Percentiles rank a stretch among this genome's conserved stretches.
Evolutionary conservation across 306 rosid species (phyloP).

Genomic region (Casuarina glauca): DNA sequence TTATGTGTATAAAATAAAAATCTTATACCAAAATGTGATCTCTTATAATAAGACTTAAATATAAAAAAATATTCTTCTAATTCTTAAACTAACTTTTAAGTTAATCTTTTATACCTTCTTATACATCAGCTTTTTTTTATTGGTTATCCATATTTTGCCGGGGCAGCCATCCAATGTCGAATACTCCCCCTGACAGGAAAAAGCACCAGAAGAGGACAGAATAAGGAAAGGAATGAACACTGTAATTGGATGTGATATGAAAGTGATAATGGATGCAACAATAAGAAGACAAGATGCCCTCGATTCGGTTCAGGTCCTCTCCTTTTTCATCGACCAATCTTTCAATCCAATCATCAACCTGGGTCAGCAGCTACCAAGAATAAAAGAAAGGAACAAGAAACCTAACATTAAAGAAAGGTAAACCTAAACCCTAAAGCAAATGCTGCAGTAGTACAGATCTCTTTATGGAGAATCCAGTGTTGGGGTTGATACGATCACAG

Average conservation of each 20-base stretch:
- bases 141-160: slow-evolving; percentile 67
- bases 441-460: too few relatives aligned
- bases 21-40: too few relatives aligned
- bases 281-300: slow-evolving; percentile 61
- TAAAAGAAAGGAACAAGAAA: too few relatives aligned
- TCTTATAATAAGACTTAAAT: too few relatives aligned
- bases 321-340: slow-evolving; percentile 87
- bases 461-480: too few relatives aligned
- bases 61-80: too few relatives aligned
- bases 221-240: not conserved
- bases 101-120: too few relatives aligned
- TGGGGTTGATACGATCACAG: too few relatives aligned
- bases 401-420: too few relatives aligned
- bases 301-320: slow-evolving; percentile 92
- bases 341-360: slow-evolving; percentile 95
- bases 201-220: not conserved
- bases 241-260: not conserved
- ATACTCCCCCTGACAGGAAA: slow-evolving; percentile 74
- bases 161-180: slow-evolving; percentile 83
- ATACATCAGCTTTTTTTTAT: slow-evolving; percentile 32
- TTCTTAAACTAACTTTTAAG: too few relatives aligned
- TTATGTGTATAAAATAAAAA: too few relatives aligned
- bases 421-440: too few relatives aligned
- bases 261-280: slow-evolving; percentile 10
- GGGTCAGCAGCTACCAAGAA: slow-evolving; percentile 12